phyloP scores from a whole-genome alignment of 805 yeast species.

The Candida namnaoensis region DNA sequence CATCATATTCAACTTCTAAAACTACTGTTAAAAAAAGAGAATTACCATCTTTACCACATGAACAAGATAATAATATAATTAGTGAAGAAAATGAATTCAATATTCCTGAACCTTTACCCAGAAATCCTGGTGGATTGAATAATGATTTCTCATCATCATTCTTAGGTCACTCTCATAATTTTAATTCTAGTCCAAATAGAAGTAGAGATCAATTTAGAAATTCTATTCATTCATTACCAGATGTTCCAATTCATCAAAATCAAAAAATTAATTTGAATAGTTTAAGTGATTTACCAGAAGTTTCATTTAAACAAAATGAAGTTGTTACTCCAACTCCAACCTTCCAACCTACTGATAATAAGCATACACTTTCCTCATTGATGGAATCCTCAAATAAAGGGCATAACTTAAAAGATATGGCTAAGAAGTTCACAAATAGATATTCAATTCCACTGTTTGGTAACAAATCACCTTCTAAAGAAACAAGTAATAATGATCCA shows the following conservation, averaged over 20 bases:
- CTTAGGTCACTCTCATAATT: background rate
- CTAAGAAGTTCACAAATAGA: conserved; percentile 10
- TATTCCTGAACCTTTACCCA: conserved; percentile 16
- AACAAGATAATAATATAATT: background rate
- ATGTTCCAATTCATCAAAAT: conserved; percentile 7
- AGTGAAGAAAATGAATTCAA: background rate
- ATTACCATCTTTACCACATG: conserved; percentile 19
- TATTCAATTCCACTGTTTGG: conserved; percentile 6
- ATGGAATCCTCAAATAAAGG: background rate
- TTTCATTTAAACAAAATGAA: too few species aligned
- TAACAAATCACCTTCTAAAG: conserved; percentile 1
- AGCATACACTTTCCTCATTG: background rate
- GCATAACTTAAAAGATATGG: conserved; percentile 5
- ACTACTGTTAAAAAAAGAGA: conserved; percentile 10
- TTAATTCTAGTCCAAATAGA: background rate
- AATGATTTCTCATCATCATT: background rate
- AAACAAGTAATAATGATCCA: conserved; percentile 7
- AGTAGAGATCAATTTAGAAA: background rate
- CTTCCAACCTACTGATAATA: too few species aligned
- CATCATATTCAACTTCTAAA: conserved; percentile 2
- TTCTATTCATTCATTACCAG: conserved; percentile 15
- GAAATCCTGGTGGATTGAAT: conserved; percentile 1
- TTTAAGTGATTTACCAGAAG: background rate
- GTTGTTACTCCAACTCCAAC: too few species aligned
- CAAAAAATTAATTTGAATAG: too few species aligned